Percentiles rank a stretch among this genome's conserved stretches.
Conservation (phyloP, 1,139 yeast genomes). For the Casaregolazyma suthepensis region DNA sequence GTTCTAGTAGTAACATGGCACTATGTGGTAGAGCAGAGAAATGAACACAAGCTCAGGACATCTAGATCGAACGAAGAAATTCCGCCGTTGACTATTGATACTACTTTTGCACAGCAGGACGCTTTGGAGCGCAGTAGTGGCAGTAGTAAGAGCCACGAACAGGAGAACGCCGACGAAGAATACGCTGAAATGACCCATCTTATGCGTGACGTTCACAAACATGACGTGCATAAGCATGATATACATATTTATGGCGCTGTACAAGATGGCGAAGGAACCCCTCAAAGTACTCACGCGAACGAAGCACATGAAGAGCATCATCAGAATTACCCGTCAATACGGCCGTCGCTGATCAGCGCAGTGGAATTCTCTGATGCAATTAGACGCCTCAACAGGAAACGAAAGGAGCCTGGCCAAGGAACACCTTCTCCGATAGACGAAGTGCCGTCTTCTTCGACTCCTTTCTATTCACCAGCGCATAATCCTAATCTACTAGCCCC, state of each 20-base stretch:
- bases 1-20: slow-evolving; percentile 32
- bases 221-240: slow-evolving; percentile 4
- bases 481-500: neutral
- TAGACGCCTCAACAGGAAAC: neutral
- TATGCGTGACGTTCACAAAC: slow-evolving; percentile 24
- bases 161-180: slow-evolving; percentile 20
- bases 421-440: neutral
- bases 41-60: neutral
- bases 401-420: neutral
- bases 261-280: neutral
- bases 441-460: neutral
- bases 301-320: neutral
- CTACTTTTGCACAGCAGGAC: neutral
- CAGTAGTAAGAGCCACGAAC: neutral
- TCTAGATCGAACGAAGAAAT: neutral
- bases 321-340: slow-evolving; percentile 24
- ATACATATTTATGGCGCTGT: neutral
- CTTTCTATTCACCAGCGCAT: neutral
- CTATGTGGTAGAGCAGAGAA: neutral
- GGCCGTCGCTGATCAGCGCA: slow-evolving; percentile 43
- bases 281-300: neutral
- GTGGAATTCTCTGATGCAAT: slow-evolving; percentile 33
- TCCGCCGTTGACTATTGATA: neutral
- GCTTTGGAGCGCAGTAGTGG: neutral
- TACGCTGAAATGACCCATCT: slow-evolving; percentile 26